Evolutionary conservation across 768 basidiomycete species (phyloP).

Genomic region (Piloderma croceum): DNA sequence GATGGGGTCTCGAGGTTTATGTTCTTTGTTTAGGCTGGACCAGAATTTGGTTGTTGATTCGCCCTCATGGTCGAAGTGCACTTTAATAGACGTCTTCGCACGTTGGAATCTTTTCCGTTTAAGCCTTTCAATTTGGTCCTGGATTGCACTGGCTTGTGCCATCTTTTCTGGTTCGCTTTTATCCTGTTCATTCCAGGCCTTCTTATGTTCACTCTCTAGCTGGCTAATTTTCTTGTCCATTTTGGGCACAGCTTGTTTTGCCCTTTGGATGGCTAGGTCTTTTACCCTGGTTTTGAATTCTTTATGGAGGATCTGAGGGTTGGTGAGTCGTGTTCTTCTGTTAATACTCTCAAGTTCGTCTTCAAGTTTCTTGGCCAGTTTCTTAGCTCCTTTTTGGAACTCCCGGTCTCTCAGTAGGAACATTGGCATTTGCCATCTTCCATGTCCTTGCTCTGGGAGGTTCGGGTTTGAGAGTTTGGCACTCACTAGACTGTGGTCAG

Average conservation of each 20-base stretch:
- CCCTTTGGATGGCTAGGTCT: slow-evolving; percentile 4
- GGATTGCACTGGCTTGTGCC: background rate
- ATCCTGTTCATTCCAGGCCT: background rate
- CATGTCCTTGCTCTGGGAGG: slow-evolving; percentile 26
- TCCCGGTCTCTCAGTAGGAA: slow-evolving; percentile 16
- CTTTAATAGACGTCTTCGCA: slow-evolving; percentile 4
- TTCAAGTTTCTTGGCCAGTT: background rate
- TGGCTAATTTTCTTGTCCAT: background rate
- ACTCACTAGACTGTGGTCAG: slow-evolving; percentile 30
- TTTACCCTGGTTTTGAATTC: slow-evolving; percentile 7
- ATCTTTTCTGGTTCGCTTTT: background rate
- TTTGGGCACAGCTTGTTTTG: slow-evolving; percentile 8
- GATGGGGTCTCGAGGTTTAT: slow-evolving; percentile 15
- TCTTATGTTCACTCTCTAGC: slow-evolving; percentile 2
- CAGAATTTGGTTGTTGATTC: slow-evolving; percentile 20
- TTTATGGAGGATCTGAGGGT: slow-evolving; percentile 6
- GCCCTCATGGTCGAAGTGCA: slow-evolving; percentile 8
- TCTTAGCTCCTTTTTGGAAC: slow-evolving; percentile 5
- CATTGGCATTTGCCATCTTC: slow-evolving; percentile 26
- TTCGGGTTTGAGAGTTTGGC: slow-evolving; percentile 14
- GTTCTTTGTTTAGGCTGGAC: slow-evolving; percentile 6
- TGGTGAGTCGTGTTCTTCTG: background rate
- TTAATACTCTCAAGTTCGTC: slow-evolving; percentile 4
- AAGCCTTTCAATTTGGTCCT: slow-evolving; percentile 2
- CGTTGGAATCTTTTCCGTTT: background rate